Conservation (phyloP, 768 basidiomycete species). For the Leccinum disarticulatum region DNA sequence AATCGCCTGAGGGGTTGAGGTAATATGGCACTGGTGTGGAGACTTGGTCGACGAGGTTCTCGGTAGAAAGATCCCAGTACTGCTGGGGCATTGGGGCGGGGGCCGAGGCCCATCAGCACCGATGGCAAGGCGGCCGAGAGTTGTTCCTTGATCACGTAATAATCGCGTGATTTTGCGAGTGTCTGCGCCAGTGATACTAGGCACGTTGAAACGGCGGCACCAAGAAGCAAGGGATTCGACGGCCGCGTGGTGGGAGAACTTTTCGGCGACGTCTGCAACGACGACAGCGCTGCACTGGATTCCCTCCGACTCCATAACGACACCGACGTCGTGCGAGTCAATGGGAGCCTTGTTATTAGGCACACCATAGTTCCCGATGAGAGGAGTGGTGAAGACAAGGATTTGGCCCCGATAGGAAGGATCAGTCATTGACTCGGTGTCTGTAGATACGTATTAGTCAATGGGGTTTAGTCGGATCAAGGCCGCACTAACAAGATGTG, state of each 20-base stretch:
- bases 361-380: constrained; percentile 99
- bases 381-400: constrained; percentile 95
- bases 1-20: constrained; percentile 82
- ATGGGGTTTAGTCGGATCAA: constrained; percentile 6
- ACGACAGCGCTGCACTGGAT: constrained; percentile 93
- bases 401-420: constrained; percentile 98
- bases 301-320: constrained; percentile 82
- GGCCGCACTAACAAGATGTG: constrained; percentile 77
- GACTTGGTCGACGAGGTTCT: constrained; percentile 92
- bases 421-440: constrained; percentile 99
- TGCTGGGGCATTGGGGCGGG: constrained; percentile 62
- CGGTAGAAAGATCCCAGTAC: constrained; percentile 90
- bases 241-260: constrained; percentile 92
- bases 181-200: constrained; percentile 95
- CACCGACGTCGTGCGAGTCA: constrained; percentile 78
- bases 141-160: constrained; percentile 95
- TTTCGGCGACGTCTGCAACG: constrained; percentile 92
- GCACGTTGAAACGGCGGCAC: constrained; percentile 88
- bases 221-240: constrained; percentile 91
- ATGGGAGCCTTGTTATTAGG: constrained; percentile 74
- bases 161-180: constrained; percentile 94
- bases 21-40: constrained; percentile 84
- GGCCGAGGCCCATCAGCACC: constrained; percentile 66
- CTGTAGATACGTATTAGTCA: constrained; percentile 42
- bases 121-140: constrained; percentile 86